Evolutionary conservation across 495 filamentous ascomycete species (phyloP), one percentile per base, ranked within the genome.

Genomic region (Aspergillus saccharolyticus): DNA sequence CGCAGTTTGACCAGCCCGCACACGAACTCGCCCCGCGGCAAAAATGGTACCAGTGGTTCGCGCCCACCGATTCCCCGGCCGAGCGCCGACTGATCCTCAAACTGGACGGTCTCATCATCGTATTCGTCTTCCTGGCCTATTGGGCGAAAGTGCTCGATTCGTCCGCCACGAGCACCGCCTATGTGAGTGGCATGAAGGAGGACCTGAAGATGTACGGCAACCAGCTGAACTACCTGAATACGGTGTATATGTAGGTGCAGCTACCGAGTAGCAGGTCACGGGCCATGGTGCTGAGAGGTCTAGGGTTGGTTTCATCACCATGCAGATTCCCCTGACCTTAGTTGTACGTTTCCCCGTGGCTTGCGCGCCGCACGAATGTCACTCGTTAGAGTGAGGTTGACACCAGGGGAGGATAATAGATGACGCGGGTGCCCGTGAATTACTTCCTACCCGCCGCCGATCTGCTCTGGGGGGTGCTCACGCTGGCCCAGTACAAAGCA

Each of bases 211-310:
- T 80, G 25, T 60, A 71, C 42, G 75, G 75, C 33, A 80, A 80
- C 58, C 66, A 80, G 64, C 67, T 78, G 44, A 70, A 77, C 33
- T 70, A 77, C 51, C 64, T 78, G 16, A 73, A 77, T 48, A 78
- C 75, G 4, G 65, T 76, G 17, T 80, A 78, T 59, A 64, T 62
- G 64, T 67, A 57, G 25, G 25, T 28, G 25, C 25, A 4, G 25
- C 25, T 28, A 28, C 25, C 25, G 25, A n/a, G n/a, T n/a, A n/a
- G n/a, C n/a, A n/a, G n/a, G n/a, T n/a, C 25, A 28, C 25, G 25
- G 3, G 9, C 25, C 25, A 28, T 3, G 4, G 4, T 28, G 4
- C 25, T 28, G 9, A 28, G 4, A 28, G 25, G 25, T 9, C 25
- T 9, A 28, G 25, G 25, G 25, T 28, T 9, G 25, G 25, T 4